phyloP scores from a whole-genome alignment of 2,329 filamentous ascomycete genomes.

The Neodidymelliopsis sp. region DNA sequence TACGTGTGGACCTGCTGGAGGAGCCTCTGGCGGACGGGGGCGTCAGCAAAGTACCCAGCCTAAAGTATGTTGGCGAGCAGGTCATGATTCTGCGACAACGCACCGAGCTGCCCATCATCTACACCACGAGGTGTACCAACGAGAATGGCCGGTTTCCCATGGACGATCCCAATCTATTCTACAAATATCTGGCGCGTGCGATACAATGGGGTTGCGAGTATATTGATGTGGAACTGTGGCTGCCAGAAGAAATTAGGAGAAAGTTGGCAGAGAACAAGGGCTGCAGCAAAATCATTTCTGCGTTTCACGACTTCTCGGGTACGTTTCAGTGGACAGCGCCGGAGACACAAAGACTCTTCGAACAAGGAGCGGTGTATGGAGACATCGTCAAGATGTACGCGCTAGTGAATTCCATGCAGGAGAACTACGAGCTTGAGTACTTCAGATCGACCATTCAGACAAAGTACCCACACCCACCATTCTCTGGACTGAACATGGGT shows the following conservation, averaged over 20 bases:
- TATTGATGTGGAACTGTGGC: conserved; percentile 87
- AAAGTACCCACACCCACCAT: conserved; percentile 73
- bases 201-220: conserved; percentile 92
- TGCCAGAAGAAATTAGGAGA: conserved; percentile 77
- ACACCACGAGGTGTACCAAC: conserved; percentile 80
- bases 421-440: conserved; percentile 90
- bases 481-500: conserved; percentile 89
- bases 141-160: conserved; percentile 88
- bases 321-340: conserved; percentile 82
- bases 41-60: conserved; percentile 72
- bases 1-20: conserved; percentile 81
- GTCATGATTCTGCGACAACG: conserved; percentile 83
- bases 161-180: conserved; percentile 77
- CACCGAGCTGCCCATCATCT: conserved; percentile 89
- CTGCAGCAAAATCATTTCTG: conserved; percentile 87
- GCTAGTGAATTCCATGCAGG: conserved; percentile 80
- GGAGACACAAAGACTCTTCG: conserved; percentile 75
- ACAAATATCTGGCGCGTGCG: conserved; percentile 80
- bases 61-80: conserved; percentile 86
- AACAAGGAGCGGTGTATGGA: conserved; percentile 74
- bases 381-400: conserved; percentile 94
- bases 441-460: conserved; percentile 79
- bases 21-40: conserved; percentile 69
- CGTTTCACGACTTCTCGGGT: conserved; percentile 88
- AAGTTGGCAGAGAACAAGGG: conserved; percentile 74